Evolutionary conservation across 148 eudicot species (phyloP), one percentile per base, ranked within the genome.

Genomic region (Oxyria digyna): DNA sequence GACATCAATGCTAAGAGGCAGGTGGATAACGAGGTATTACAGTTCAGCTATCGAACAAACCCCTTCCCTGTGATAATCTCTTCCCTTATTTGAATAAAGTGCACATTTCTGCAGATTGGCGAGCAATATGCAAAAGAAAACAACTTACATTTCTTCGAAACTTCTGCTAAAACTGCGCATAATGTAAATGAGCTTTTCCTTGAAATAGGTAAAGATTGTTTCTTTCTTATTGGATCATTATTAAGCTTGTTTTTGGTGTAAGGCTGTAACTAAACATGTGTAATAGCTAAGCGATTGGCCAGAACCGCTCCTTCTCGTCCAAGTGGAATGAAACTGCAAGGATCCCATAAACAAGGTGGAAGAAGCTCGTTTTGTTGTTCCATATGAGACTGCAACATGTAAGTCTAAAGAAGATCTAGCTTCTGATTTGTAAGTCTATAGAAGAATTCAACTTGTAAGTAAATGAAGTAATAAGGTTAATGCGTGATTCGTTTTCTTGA

Each of bases 131-230:
- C 91, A 6, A 72, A 77, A 27, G 89, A 89, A 29, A 87, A 85
- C 72, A 83, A 85, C 31, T 74, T 89, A 18, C 88, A 87, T 78
- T 90, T 90, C 74, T 74, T 88, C 83, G 98, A 94, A 80, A 84
- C 98, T 48, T 94, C 98, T 41, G 97, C 98, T 40, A 90, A 94
- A 84, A 86, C 95, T 68, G 95, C 97, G 72, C 80, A 74, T 55
- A 94, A 94, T 75, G 98, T 94, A 50, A 86, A 94, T 69, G 98
- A 94, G 48, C 73, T 86, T 50, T 94, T 94, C 75, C 71, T 83
- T 75, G 98, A 94, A 75, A 90, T 94, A 86, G 98, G 98, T 89
- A 48, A 35, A 29, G 27, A 59, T 59, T 29, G 21, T 59, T n/a
- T 57, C n/a, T n/a, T n/a, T n/a, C n/a, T n/a, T n/a, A n/a, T n/a